Evolutionary conservation across 768 basidiomycete genomes (phyloP).

Genomic region (Hericium erinaceus): DNA sequence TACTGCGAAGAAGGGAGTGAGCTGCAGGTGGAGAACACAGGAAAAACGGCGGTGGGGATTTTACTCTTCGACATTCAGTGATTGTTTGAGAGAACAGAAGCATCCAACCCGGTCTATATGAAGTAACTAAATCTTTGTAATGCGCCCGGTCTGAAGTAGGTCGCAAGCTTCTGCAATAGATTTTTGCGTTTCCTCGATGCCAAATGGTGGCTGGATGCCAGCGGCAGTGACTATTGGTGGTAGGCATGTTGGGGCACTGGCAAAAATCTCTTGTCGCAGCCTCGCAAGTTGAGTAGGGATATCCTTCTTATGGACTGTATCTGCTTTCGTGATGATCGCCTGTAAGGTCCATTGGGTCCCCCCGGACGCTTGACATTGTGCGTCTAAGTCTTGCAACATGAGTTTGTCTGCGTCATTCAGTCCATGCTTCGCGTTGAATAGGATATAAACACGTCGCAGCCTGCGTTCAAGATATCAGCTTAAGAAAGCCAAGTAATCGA

Average conservation of each 20-base stretch:
- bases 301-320: slow-evolving; percentile 33
- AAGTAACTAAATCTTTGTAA: too few relatives aligned
- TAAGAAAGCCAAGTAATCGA: neutral
- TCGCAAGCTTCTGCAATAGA: slow-evolving; percentile 51
- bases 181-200: slow-evolving; percentile 45
- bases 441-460: slow-evolving; percentile 59
- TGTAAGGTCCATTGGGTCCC: slow-evolving; percentile 50
- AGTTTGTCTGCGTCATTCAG: slow-evolving; percentile 44
- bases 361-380: slow-evolving; percentile 26
- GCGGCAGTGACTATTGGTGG: slow-evolving; percentile 48
- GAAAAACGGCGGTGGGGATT: neutral
- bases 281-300: slow-evolving; percentile 28
- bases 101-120: neutral
- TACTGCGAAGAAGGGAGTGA: slow-evolving; percentile 11
- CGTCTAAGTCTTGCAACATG: slow-evolving; percentile 50
- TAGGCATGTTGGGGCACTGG: slow-evolving; percentile 49
- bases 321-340: slow-evolving; percentile 64
- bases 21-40: neutral
- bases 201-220: slow-evolving; percentile 39
- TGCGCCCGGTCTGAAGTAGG: slow-evolving; percentile 19
- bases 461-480: slow-evolving; percentile 25
- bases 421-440: slow-evolving; percentile 61
- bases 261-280: slow-evolving; percentile 44
- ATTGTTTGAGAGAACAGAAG: neutral
- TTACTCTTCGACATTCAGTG: neutral